Evolutionary conservation across 495 filamentous ascomycete species (phyloP).

Genomic region (Cercophora samala): DNA sequence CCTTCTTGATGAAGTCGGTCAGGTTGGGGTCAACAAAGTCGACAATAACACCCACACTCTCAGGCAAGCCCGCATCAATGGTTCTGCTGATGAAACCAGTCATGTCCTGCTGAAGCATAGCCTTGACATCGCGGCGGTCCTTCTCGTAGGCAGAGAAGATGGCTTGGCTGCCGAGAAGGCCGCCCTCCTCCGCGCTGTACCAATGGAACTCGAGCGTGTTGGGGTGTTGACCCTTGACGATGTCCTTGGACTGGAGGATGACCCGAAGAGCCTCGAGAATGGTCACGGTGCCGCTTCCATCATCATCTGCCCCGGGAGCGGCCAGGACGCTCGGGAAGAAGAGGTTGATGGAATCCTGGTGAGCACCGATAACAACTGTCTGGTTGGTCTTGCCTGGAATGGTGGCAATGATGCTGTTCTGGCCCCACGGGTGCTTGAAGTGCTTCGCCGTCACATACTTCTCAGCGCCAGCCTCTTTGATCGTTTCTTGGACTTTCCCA

Average conservation of each 20-base stretch:
- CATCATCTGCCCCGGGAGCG: constrained; percentile 59
- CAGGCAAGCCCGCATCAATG: constrained; percentile 73
- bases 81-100: constrained; percentile 86
- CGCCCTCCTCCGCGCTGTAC: constrained; percentile 96
- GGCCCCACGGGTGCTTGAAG: constrained; percentile 84
- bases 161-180: constrained; percentile 84
- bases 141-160: constrained; percentile 85
- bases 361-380: constrained; percentile 68
- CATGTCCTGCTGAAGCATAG: constrained; percentile 99
- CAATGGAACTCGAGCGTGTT: constrained; percentile 99
- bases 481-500: constrained; percentile 65
- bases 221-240: constrained; percentile 52
- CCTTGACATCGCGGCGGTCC: constrained; percentile 72
- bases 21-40: constrained; percentile 83
- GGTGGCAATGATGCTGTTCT: constrained; percentile 87
- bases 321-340: constrained; percentile 81
- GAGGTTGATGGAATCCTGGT: constrained; percentile 79
- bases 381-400: constrained; percentile 83
- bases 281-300: constrained; percentile 57
- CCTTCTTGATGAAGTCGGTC: constrained; percentile 87
- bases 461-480: constrained; percentile 66
- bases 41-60: constrained; percentile 88
- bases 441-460: constrained; percentile 62
- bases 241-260: constrained; percentile 49
- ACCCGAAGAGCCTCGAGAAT: constrained; percentile 61